Evolutionary conservation across 495 filamentous ascomycete species (phyloP), one percentile per base, ranked within the genome.

Genomic region (Neurospora sp.): DNA sequence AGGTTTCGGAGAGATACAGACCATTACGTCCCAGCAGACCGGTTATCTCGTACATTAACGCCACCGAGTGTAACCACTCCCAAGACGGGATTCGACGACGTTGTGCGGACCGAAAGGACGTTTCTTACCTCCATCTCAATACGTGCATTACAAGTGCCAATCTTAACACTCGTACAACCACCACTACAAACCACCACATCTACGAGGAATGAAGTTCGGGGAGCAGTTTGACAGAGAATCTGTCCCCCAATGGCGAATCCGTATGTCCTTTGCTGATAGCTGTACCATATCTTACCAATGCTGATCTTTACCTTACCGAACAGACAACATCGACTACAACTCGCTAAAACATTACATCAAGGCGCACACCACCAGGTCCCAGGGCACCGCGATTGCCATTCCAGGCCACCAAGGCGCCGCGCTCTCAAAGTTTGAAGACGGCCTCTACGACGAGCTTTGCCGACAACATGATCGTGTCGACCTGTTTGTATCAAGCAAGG

Each of bases 241-340:
- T 38, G 90, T 93, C 38, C 94, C 94, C 0, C 93, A 94, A 81
- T 97, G 94, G 94, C 89, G 95, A 78, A 90, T 96, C 86, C 84
- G 89, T 83, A 86, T 87, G 81, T 85, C 90, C 41, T 20, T 4
- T 69, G 48, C 42, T 45, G 44, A 48, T 22, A n/a, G 22, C 44
- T 35, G 53, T 65, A 35, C 53, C 53, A 37, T 35, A 35, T 14
- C 14, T 65, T 35, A 16, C 22, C 22, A 18, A 18, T 65, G 53
- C 53, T 65, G 53, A 65, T 65, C 53, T 65, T 65, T 18, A 65
- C 53, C 14, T 31, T 65, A 35, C 59, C 9, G 8, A 44, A 3
- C 48, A 83, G 81, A 92, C 78, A 93, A 93, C 79, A 86, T 93
- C 78, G 91, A 93, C 80, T 93, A 93, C 80, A 91, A 92, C 75